Percentiles rank a stretch among this genome's conserved stretches.
phyloP scores from a whole-genome alignment of 2,329 filamentous ascomycete species.

The Rhinocladiella mackenziei region DNA sequence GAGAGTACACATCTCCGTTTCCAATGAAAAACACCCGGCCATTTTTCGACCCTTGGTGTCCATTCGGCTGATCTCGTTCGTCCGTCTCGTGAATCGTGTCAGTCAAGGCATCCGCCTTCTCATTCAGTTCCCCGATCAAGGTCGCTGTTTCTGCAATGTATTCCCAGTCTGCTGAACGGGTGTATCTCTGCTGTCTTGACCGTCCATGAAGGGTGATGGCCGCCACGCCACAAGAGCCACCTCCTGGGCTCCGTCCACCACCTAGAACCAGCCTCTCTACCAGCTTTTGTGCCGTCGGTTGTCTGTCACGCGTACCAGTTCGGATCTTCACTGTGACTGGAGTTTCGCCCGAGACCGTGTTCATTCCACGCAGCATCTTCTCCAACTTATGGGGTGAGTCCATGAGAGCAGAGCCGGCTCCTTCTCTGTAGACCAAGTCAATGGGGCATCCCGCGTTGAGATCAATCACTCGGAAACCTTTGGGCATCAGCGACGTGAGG shows the following conservation, averaged over 20 bases:
- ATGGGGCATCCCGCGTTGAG: constrained; percentile 97
- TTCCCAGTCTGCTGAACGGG: constrained; percentile 83
- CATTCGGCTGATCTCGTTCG: constrained; percentile 63
- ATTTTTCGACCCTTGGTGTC: constrained; percentile 34
- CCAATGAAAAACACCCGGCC: constrained; percentile 85
- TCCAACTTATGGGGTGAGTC: constrained; percentile 83
- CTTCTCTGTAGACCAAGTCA: constrained; percentile 83
- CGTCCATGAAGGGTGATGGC: constrained; percentile 95
- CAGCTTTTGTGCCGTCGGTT: constrained; percentile 74
- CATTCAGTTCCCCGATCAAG: constrained; percentile 75
- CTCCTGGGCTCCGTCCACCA: constrained; percentile 25
- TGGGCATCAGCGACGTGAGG: constrained; percentile 68
- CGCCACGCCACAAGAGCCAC: constrained; percentile 78
- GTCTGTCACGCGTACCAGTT: constrained; percentile 77
- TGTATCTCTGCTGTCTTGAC: constrained; percentile 91
- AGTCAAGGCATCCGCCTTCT: constrained; percentile 59
- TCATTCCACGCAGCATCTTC: constrained; percentile 95
- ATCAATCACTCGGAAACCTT: constrained; percentile 79
- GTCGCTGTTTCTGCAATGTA: constrained; percentile 90
- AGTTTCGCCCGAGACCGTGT: constrained; percentile 80
- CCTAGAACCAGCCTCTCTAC: constrained; percentile 81
- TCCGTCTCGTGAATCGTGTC: constrained; percentile 80
- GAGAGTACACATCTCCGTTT: constrained; percentile 94
- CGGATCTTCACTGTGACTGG: constrained; percentile 94
- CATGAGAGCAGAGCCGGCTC: constrained; percentile 87